These are phyloP conservation scores for Setaria viridis DNA, from an alignment of 202 grass and related monocot species.

Conservation along the genomic window DNA sequence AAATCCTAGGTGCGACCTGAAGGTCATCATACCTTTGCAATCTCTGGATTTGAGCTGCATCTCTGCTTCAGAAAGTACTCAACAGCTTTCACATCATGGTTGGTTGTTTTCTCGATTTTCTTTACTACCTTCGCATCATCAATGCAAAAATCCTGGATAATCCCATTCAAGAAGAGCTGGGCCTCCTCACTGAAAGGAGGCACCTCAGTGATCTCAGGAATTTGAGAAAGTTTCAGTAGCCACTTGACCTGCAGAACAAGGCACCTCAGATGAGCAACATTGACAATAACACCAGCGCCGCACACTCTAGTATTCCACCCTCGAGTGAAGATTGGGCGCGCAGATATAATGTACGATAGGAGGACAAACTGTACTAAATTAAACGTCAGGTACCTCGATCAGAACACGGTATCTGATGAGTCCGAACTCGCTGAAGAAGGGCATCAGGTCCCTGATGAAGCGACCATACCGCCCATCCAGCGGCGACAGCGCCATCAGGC, in stretches of 20 bases:
- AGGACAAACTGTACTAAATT: not conserved
- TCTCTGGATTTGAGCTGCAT: constrained; percentile 74
- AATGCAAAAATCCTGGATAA: constrained; percentile 69
- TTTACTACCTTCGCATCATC: constrained; percentile 81
- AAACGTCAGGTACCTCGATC: constrained; percentile 66
- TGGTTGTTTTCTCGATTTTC: constrained; percentile 90
- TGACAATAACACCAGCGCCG: not conserved
- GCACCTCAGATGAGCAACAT: not conserved
- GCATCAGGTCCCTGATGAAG: constrained; percentile 61
- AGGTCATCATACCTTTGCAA: constrained; percentile 67
- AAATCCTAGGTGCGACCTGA: constrained; percentile 5
- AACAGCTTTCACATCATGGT: constrained; percentile 94
- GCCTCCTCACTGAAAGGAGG: constrained; percentile 78
- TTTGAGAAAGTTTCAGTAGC: constrained; percentile 90
- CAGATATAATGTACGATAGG: not conserved
- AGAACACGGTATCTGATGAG: constrained; percentile 79
- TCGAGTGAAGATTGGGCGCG: not conserved
- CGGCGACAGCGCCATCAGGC: constrained; percentile 69
- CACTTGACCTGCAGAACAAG: constrained; percentile 75
- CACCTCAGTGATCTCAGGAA: constrained; percentile 82
- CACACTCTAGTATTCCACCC: not conserved
- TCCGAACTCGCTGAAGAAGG: constrained; percentile 93
- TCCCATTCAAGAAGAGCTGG: constrained; percentile 62
- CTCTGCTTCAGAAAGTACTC: constrained; percentile 96
- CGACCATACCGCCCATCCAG: constrained; percentile 79